These are phyloP conservation scores for Alternaria consortialis DNA, from an alignment of 2,329 filamentous ascomycete species.

Conservation along the genomic window DNA sequence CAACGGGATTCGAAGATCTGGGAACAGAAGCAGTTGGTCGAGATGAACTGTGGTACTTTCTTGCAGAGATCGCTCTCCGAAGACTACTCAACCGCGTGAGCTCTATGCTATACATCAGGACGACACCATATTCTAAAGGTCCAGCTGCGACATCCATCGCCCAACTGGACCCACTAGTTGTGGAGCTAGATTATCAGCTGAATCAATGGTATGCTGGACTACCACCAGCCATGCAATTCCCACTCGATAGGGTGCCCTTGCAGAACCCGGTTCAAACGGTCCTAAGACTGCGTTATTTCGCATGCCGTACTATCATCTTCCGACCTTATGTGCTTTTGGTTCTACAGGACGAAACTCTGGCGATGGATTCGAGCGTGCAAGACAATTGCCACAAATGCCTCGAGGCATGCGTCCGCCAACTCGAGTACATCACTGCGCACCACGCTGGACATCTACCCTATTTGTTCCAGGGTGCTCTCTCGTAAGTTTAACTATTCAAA, in stretches of 20 bases:
- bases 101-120: conserved; percentile 80
- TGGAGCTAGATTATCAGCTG: conserved; percentile 82
- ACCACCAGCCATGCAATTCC: conserved; percentile 78
- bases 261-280: conserved; percentile 82
- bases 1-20: conserved; percentile 75
- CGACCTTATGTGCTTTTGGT: conserved; percentile 83
- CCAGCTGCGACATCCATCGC: conserved; percentile 70
- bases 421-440: conserved; percentile 80
- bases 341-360: conserved; percentile 77
- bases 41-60: conserved; percentile 86
- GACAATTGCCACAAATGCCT: conserved; percentile 84
- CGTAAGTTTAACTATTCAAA: conserved; percentile 41
- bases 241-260: conserved; percentile 72
- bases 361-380: conserved; percentile 74
- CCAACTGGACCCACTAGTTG: conserved; percentile 78
- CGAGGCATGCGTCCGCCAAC: conserved; percentile 79
- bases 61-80: conserved; percentile 82
- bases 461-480: conserved; percentile 81
- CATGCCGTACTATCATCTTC: conserved; percentile 87
- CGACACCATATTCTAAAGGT: conserved; percentile 50
- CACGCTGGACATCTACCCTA: conserved; percentile 87
- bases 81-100: conserved; percentile 80
- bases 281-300: conserved; percentile 80
- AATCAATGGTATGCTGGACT: conserved; percentile 86
- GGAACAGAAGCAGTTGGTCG: conserved; percentile 73